Conservation (phyloP, 108 stramenopile species). For the Bacterosira constricta region DNA sequence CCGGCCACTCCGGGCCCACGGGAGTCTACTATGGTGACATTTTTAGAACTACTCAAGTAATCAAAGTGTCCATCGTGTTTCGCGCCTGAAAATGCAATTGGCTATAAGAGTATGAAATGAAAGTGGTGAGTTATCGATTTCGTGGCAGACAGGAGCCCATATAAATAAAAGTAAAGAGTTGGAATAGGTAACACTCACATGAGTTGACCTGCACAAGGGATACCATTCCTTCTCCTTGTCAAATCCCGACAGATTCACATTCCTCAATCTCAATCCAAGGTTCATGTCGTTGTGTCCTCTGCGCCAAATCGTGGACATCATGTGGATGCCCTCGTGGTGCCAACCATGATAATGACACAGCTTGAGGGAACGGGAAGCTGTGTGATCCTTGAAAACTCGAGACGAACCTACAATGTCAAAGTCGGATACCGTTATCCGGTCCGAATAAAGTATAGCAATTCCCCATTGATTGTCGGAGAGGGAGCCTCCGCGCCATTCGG, state of each 20-base stretch:
- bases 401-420: slow-evolving; percentile 14
- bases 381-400: slow-evolving; percentile 26
- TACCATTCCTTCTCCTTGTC: slow-evolving; percentile 29
- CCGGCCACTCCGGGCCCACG: slow-evolving; percentile 34
- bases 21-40: slow-evolving; percentile 34
- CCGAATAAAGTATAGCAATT: slow-evolving; percentile 10
- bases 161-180: neutral
- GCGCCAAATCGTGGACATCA: slow-evolving; percentile 18
- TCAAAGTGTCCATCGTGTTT: slow-evolving; percentile 48
- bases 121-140: too few relatives aligned
- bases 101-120: neutral
- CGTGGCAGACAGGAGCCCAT: too few relatives aligned
- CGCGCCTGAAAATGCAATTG: slow-evolving; percentile 21
- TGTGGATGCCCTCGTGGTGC: slow-evolving; percentile 32
- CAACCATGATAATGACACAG: slow-evolving; percentile 22
- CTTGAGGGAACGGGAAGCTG: slow-evolving; percentile 14
- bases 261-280: slow-evolving; percentile 25
- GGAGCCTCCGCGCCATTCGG: slow-evolving; percentile 26
- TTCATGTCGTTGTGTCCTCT: slow-evolving; percentile 13
- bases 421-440: slow-evolving; percentile 7
- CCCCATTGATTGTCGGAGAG: slow-evolving; percentile 44
- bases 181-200: neutral
- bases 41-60: slow-evolving; percentile 34
- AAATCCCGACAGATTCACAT: slow-evolving; percentile 45
- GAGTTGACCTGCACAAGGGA: slow-evolving; percentile 3